These are phyloP conservation scores for Fusarium sp. DNA, from an alignment of 2,329 filamentous ascomycete genomes.

Conservation along the genomic window DNA sequence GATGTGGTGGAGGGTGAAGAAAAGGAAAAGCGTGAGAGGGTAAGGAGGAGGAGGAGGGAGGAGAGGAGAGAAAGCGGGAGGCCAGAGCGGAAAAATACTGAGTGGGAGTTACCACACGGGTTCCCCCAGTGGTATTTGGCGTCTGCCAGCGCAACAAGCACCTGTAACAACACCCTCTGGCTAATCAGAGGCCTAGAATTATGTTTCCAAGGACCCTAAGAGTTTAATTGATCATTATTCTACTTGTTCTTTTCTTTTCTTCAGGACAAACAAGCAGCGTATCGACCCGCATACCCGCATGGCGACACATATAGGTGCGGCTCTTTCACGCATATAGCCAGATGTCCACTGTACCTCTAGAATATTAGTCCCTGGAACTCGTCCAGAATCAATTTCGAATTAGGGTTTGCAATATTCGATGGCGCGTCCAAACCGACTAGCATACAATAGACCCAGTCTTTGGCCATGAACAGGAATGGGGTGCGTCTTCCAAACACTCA, in stretches of 20 bases:
- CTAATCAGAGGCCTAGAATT: neutral
- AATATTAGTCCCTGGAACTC: neutral
- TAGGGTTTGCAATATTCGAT: neutral
- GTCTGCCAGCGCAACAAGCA: neutral
- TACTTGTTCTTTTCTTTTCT: neutral
- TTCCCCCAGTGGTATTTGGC: neutral
- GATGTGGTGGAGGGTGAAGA: neutral
- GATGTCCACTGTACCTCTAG: too few relatives aligned
- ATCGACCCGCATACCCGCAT: neutral
- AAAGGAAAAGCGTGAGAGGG: neutral
- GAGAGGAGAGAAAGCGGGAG: slow-evolving; percentile 9
- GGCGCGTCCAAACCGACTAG: too few relatives aligned
- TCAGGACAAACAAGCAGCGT: neutral
- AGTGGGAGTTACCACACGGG: neutral
- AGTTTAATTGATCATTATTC: neutral
- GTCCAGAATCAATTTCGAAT: neutral
- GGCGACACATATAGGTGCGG: neutral
- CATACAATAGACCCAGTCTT: too few relatives aligned
- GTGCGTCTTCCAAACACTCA: too few relatives aligned
- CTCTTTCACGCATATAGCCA: neutral
- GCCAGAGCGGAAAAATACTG: slow-evolving; percentile 9
- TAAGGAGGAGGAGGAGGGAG: neutral
- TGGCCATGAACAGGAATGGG: too few relatives aligned
- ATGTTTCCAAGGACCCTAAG: neutral
- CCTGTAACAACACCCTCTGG: neutral